Base-by-base conservation (phyloP, 257 asterid species). In the Gentiana dahurica region DNA sequence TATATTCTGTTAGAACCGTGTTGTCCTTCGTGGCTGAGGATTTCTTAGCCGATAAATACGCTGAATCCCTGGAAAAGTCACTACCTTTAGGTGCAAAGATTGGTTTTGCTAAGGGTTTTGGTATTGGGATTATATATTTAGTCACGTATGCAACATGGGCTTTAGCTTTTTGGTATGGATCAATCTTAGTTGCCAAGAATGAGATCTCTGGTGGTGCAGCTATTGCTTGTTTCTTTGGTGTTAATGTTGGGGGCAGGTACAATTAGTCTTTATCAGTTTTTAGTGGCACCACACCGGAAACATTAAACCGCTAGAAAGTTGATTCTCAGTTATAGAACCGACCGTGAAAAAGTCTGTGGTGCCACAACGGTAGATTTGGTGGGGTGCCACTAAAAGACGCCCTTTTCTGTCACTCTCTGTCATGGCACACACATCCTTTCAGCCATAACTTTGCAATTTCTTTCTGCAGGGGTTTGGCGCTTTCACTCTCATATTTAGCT, bases 131-230 rank as follows among this genome's bases (percentile, higher is more conserved):
- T 41, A 87, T 87, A 32, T 87, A 87, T 64, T 69, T 87, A 34
- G 92, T 87, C 15, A 82, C 95, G 1, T 87, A 85, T 57, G 75
- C 86, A 1, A 87, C 96, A 12, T 87, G 96, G 95, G 96, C 95
- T n/a, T 69, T 87, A 72, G 95, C 96, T 53, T 87, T 87, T 67
- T 87, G 95, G 93, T 87, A 87, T 4, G 96, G 96, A 35, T 75
- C 95, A 53, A 68, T 84, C 65, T 68, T 87, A 37, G 83, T 82
- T 38, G 66, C 72, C 0, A 73, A 58, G 46, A 57, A 56, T 3
- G 65, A 87, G 65, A 81, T 85, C 64, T 36, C 62, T 4, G 93
- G 93, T 53, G 96, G 96, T 32, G 81, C 54, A 41, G 96, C 96
- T 65, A 85, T 87, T 58, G 90, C 96, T 34, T 87, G 95, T 58